Conservation (phyloP, 805 yeast species). For the Suhomyces tanzawaensis region DNA sequence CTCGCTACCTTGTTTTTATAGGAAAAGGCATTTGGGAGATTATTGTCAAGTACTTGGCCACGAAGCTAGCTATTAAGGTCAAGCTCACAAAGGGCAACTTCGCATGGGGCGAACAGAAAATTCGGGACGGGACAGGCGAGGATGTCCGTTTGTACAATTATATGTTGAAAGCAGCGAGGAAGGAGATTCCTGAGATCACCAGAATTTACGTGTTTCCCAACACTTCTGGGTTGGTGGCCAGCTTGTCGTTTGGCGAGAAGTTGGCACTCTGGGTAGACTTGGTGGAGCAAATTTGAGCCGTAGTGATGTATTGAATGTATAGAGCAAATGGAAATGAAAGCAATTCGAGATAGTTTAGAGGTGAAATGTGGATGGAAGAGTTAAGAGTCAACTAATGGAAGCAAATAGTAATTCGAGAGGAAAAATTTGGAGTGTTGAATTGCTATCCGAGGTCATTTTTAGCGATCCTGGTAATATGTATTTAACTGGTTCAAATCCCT, state of each 20-base stretch:
- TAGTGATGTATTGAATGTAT: no score
- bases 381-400: no score
- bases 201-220: slow-evolving; percentile 61
- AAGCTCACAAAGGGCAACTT: slow-evolving; percentile 34
- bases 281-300: slow-evolving; percentile 19
- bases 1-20: slow-evolving; percentile 52
- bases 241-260: slow-evolving; percentile 44
- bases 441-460: no score
- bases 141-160: slow-evolving; percentile 5
- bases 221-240: slow-evolving; percentile 69
- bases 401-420: no score
- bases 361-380: no score
- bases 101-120: slow-evolving; percentile 50
- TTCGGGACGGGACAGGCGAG: slow-evolving; percentile 1
- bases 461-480: no score
- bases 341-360: no score
- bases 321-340: no score
- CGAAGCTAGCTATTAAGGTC: slow-evolving; percentile 22
- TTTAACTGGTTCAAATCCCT: no score
- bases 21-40: slow-evolving; percentile 79
- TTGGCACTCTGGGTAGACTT: slow-evolving; percentile 48
- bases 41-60: slow-evolving; percentile 37
- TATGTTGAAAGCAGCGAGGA: slow-evolving; percentile 17
- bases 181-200: slow-evolving; percentile 15
- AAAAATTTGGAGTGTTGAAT: no score